Evolutionary conservation across 495 filamentous ascomycete species (phyloP).

Genomic region (Talaromyces adpressus): DNA sequence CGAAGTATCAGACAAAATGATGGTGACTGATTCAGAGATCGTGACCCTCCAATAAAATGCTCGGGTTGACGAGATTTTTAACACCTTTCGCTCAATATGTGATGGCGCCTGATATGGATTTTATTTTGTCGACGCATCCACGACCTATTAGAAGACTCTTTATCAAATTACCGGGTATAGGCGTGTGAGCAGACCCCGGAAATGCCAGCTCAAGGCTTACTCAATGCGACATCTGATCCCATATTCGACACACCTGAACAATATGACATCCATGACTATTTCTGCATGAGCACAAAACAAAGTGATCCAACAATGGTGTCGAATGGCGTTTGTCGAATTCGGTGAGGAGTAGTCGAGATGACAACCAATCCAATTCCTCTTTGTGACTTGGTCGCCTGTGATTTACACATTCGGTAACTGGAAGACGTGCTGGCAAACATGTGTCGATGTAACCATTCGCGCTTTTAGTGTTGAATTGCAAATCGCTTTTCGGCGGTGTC

Average conservation of each 20-base stretch:
- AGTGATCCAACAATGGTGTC: background rate
- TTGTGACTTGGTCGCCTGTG: background rate
- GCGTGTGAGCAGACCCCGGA: background rate
- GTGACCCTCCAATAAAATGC: background rate
- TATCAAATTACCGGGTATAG: background rate
- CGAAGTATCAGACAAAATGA: background rate
- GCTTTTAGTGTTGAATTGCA: background rate
- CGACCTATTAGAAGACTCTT: background rate
- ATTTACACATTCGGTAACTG: background rate
- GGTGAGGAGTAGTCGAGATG: background rate
- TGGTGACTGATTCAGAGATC: background rate
- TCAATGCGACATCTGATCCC: background rate
- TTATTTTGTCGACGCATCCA: background rate
- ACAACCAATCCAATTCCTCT: background rate
- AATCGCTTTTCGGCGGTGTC: background rate
- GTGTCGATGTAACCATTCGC: conserved; percentile 5
- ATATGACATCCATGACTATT: background rate
- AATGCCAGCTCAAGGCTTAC: background rate
- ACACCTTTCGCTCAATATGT: background rate
- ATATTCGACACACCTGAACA: background rate
- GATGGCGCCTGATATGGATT: background rate
- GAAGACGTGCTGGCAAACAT: background rate
- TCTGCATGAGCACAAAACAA: background rate
- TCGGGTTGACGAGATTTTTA: background rate
- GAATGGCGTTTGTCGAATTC: background rate